Percentiles rank a stretch among this genome's conserved stretches.
These are phyloP conservation scores for Tuber calosporum DNA, from an alignment of 495 filamentous ascomycete species.

Conservation along the genomic window DNA sequence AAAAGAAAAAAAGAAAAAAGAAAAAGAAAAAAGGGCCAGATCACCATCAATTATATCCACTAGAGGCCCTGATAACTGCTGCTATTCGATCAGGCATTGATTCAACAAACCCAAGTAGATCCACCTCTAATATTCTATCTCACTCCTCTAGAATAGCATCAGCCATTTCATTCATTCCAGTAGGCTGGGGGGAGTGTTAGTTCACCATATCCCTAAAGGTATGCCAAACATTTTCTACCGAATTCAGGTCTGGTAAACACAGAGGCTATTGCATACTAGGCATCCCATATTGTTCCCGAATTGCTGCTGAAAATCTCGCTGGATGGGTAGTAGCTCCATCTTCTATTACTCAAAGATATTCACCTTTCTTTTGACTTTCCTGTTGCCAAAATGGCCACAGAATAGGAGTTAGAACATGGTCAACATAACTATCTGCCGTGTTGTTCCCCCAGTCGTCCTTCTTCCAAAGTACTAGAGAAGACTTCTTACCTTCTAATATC, in stretches of 20 bases:
- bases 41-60: no score
- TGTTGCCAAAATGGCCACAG: constrained; percentile 12
- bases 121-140: no score
- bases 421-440: constrained; percentile 4
- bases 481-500: background rate
- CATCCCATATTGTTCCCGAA: constrained; percentile 7
- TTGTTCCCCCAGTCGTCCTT: constrained; percentile 13
- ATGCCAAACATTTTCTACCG: no score
- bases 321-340: constrained; percentile 13
- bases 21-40: no score
- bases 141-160: no score
- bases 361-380: constrained; percentile 3
- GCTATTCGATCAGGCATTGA: no score
- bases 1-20: no score
- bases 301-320: background rate
- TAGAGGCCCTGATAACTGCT: no score
- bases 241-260: background rate
- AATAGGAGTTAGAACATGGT: constrained; percentile 6
- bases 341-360: constrained; percentile 16
- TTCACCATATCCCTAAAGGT: no score
- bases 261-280: constrained; percentile 5
- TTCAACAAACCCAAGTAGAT: no score
- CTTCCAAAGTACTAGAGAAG: constrained; percentile 8
- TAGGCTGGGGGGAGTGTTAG: no score
- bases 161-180: no score